Evolutionary conservation across 2,329 filamentous ascomycete genomes (phyloP).

Genomic region (Diaporthe amygdali): DNA sequence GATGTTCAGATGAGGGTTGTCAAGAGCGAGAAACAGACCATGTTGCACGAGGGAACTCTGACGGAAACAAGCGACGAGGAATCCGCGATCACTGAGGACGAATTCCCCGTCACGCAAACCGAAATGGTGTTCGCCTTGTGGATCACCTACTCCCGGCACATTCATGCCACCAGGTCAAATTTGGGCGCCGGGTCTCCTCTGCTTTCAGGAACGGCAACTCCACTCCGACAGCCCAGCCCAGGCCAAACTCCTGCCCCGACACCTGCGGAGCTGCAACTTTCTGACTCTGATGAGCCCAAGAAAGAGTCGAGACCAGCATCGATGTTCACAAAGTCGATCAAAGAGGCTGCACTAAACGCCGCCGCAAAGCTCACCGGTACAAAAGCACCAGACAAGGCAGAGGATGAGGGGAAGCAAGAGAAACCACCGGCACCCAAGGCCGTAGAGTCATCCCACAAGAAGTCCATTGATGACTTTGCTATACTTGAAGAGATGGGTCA

Average conservation of each 20-base stretch:
- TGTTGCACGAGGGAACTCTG: slow-evolving; percentile 67
- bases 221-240: slow-evolving; percentile 79
- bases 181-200: slow-evolving; percentile 68
- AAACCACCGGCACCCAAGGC: slow-evolving; percentile 30
- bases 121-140: slow-evolving; percentile 94
- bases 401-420: slow-evolving; percentile 29
- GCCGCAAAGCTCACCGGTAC: slow-evolving; percentile 57
- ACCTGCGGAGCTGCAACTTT: slow-evolving; percentile 57
- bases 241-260: slow-evolving; percentile 69
- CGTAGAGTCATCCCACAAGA: slow-evolving; percentile 61
- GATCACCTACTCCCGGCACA: slow-evolving; percentile 94
- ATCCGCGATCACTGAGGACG: slow-evolving; percentile 45
- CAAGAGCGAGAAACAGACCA: slow-evolving; percentile 77
- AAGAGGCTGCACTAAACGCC: slow-evolving; percentile 60
- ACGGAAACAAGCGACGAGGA: slow-evolving; percentile 63
- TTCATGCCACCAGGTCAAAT: slow-evolving; percentile 74
- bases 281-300: slow-evolving; percentile 56
- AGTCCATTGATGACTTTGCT: slow-evolving; percentile 86
- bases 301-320: slow-evolving; percentile 49
- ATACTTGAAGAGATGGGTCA: slow-evolving; percentile 99
- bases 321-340: slow-evolving; percentile 61
- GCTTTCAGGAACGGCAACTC: slow-evolving; percentile 69
- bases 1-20: slow-evolving; percentile 97
- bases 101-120: slow-evolving; percentile 58
- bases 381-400: slow-evolving; percentile 26